Percentiles rank a stretch among this genome's conserved stretches.
Evolutionary conservation across 345 rosid species (phyloP).

Genomic region (Corymbia maculata): DNA sequence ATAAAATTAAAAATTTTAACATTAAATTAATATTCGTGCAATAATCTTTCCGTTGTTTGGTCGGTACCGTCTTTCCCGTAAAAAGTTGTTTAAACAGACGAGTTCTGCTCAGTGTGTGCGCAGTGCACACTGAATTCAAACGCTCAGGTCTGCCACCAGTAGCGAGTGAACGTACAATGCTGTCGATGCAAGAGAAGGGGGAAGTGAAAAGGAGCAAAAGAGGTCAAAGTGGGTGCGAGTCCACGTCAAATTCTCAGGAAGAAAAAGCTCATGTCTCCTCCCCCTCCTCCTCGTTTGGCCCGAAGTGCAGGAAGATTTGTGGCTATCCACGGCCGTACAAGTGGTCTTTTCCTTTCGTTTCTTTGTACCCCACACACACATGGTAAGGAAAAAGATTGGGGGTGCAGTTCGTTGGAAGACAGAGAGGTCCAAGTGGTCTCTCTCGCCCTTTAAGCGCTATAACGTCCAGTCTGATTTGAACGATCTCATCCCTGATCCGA

Average conservation of each 20-base stretch:
- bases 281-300: background rate
- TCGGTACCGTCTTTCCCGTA: background rate
- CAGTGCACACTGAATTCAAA: background rate
- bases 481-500: background rate
- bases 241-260: background rate
- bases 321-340: background rate
- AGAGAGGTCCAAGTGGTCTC: background rate
- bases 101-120: background rate
- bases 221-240: background rate
- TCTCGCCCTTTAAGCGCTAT: background rate
- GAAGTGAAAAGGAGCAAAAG: background rate
- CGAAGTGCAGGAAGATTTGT: background rate
- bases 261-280: background rate
- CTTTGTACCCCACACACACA: background rate
- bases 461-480: background rate
- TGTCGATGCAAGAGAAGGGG: background rate
- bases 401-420: background rate
- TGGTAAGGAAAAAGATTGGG: background rate
- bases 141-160: background rate
- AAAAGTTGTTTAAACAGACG: background rate
- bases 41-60: background rate
- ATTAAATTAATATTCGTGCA: background rate
- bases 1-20: background rate
- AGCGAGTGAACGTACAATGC: background rate
- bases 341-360: background rate